A percentile compares a stretch with the other conserved stretches of the same genome.
These are phyloP conservation scores for Pulveroboletus ravenelii DNA, from an alignment of 768 basidiomycete genomes.

Conservation along the genomic window DNA sequence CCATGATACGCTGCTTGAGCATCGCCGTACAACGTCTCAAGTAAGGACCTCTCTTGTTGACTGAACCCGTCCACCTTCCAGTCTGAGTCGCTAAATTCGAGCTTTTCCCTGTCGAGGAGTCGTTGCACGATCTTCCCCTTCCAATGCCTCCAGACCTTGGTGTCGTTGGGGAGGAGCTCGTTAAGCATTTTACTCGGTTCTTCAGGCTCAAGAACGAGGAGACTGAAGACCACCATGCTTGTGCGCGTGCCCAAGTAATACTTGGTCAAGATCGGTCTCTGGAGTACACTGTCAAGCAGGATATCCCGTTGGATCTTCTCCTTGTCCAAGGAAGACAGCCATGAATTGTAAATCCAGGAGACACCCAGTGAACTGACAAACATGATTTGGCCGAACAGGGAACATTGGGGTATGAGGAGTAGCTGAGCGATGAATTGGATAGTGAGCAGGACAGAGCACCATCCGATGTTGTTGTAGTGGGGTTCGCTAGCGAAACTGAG, in stretches of 20 bases:
- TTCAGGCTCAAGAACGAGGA: slow-evolving; percentile 20
- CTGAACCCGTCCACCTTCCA: slow-evolving; percentile 19
- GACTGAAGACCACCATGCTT: slow-evolving; percentile 19
- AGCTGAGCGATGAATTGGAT: slow-evolving; percentile 34
- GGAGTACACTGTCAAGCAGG: slow-evolving; percentile 21
- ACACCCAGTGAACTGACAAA: slow-evolving; percentile 31
- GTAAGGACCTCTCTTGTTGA: slow-evolving; percentile 14
- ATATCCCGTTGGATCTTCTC: slow-evolving; percentile 26
- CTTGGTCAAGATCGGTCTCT: slow-evolving; percentile 20
- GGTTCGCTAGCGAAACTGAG: slow-evolving; percentile 26
- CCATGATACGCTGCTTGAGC: slow-evolving; percentile 25
- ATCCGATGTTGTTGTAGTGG: slow-evolving; percentile 25
- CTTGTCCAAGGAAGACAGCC: slow-evolving; percentile 36
- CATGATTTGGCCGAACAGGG: slow-evolving; percentile 33
- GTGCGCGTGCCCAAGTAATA: slow-evolving; percentile 26
- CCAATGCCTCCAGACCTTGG: slow-evolving; percentile 27
- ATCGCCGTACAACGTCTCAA: slow-evolving; percentile 23
- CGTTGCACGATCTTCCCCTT: slow-evolving; percentile 17
- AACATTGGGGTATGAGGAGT: slow-evolving; percentile 31
- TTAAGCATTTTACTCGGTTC: slow-evolving; percentile 20
- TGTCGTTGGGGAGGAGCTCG: slow-evolving; percentile 27
- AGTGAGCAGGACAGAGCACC: slow-evolving; percentile 30
- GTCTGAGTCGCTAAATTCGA: slow-evolving; percentile 20
- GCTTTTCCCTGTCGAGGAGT: slow-evolving; percentile 16
- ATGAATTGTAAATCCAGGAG: slow-evolving; percentile 35